Evolutionary conservation across 2,329 filamentous ascomycete genomes (phyloP).

Genomic region (Didymella arachidicola): DNA sequence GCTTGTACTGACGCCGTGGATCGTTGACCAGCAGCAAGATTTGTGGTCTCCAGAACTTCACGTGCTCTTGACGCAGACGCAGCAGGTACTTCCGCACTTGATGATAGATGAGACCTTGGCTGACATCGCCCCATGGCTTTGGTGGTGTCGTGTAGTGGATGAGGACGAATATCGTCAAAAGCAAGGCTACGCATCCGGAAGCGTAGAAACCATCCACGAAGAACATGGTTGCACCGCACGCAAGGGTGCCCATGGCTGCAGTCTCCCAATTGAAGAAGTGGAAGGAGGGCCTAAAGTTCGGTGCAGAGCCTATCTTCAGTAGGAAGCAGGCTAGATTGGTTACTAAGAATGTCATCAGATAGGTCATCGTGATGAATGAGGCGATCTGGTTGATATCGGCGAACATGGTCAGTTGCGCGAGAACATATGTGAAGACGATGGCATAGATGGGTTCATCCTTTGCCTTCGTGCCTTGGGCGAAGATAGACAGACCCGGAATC

Average conservation of each 20-base stretch:
- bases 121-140: slow-evolving; percentile 90
- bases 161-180: slow-evolving; percentile 79
- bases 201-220: slow-evolving; percentile 87
- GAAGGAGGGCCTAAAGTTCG: slow-evolving; percentile 88
- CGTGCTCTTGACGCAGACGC: slow-evolving; percentile 83
- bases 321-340: slow-evolving; percentile 89
- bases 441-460: slow-evolving; percentile 79
- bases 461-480: slow-evolving; percentile 75
- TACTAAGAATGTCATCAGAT: slow-evolving; percentile 89
- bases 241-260: slow-evolving; percentile 75
- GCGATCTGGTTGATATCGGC: slow-evolving; percentile 88
- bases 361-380: slow-evolving; percentile 89
- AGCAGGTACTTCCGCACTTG: slow-evolving; percentile 89
- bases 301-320: slow-evolving; percentile 84
- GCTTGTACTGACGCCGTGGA: slow-evolving; percentile 78
- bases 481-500: slow-evolving; percentile 76
- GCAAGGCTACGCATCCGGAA: slow-evolving; percentile 73
- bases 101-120: slow-evolving; percentile 85
- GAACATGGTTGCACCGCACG: slow-evolving; percentile 84
- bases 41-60: slow-evolving; percentile 92
- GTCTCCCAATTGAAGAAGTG: slow-evolving; percentile 90
- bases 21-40: slow-evolving; percentile 86
- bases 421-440: slow-evolving; percentile 75
- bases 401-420: slow-evolving; percentile 81
- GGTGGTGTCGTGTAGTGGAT: slow-evolving; percentile 87